These are phyloP conservation scores for Debaryomyces maramus DNA, from an alignment of 805 yeast genomes.

Conservation along the genomic window DNA sequence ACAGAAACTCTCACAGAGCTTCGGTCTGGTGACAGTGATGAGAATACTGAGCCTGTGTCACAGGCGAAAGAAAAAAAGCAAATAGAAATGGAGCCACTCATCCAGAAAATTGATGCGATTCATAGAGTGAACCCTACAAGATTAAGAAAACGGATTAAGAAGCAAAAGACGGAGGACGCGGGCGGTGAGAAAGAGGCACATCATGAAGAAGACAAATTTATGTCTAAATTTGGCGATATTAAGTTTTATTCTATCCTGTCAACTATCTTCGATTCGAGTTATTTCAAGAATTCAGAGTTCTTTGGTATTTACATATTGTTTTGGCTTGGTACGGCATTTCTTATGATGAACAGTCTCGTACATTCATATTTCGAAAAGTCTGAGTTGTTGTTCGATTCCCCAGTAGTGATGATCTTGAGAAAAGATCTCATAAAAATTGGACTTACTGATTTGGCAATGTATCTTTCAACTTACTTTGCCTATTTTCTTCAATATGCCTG, in stretches of 20 bases:
- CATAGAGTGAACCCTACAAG: slow-evolving; percentile 6
- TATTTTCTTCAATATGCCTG: slow-evolving; percentile 59
- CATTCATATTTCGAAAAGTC: slow-evolving; percentile 49
- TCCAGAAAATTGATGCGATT: slow-evolving; percentile 11
- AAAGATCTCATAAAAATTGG: slow-evolving; percentile 69
- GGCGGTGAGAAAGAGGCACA: not conserved
- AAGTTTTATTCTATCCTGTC: slow-evolving; percentile 41
- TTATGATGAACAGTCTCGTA: slow-evolving; percentile 52
- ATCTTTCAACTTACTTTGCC: slow-evolving; percentile 61
- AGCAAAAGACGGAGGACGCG: not conserved
- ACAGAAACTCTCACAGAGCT: not conserved
- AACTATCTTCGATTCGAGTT: slow-evolving; percentile 54
- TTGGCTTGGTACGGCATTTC: slow-evolving; percentile 67
- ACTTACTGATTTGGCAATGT: slow-evolving; percentile 73
- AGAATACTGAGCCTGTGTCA: not conserved
- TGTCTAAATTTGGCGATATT: slow-evolving; percentile 58
- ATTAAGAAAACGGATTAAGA: not conserved
- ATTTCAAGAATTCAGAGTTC: slow-evolving; percentile 50
- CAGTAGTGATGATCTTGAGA: slow-evolving; percentile 56
- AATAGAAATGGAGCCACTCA: slow-evolving; percentile 1
- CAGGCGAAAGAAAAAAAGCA: not conserved
- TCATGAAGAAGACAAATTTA: slow-evolving; percentile 22
- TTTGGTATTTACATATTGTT: slow-evolving; percentile 79
- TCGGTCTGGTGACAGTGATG: not conserved
- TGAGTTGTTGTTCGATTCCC: slow-evolving; percentile 49